Evolutionary conservation across 352 stramenopile genomes (phyloP), one percentile per base, ranked within the genome.

Genomic region (Globisporangium radiosum): DNA sequence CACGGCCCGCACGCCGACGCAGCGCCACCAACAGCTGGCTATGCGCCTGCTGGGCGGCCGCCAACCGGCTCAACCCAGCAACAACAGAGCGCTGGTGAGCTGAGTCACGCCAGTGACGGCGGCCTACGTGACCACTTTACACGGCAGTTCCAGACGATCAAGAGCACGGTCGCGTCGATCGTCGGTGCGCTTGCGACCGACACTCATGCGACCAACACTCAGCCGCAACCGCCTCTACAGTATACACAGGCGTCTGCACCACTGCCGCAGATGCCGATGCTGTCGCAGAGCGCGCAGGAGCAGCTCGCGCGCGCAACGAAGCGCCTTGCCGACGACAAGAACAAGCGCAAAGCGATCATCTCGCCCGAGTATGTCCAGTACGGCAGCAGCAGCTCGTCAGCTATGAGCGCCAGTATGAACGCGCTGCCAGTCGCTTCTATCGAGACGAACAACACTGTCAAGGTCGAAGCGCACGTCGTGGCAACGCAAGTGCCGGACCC

Each of bases 311-410:
- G 78, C 37, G 57, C 74, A 19, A 69, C 70, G 8, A 74, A 68
- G 51, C 78, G 73, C 17, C 63, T 81, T 58, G 63, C 70, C 0
- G 78, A 88, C 25, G 83, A 93, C 36, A 88, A 86, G 51, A 90
- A 85, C 69, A 93, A 93, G 65, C 81, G 83, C 19, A 90, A 90
- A 59, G 81, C 81, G 48, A 71, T 93, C 36, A 79, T 93, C 49
- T 93, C 83, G 33, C 83, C 83, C 13, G 83, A 93, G 60, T 93
- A 90, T 40, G 81, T 90, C 15, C 83, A 93, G 53, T 93, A 91
- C 56, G 75, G 66, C 5, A 78, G 48, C 49, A 54, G 33, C 39
- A 33, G 25, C 25, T 33, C 43, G 7, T 47, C 43, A 7, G n/a
- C 43, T 11, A 39, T 54, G 43, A 59, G 37, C 59, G 47, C 40